Evolutionary conservation across 192 early-diverging fungal species (phyloP).

Genomic region (Umbelopsis sp.): DNA sequence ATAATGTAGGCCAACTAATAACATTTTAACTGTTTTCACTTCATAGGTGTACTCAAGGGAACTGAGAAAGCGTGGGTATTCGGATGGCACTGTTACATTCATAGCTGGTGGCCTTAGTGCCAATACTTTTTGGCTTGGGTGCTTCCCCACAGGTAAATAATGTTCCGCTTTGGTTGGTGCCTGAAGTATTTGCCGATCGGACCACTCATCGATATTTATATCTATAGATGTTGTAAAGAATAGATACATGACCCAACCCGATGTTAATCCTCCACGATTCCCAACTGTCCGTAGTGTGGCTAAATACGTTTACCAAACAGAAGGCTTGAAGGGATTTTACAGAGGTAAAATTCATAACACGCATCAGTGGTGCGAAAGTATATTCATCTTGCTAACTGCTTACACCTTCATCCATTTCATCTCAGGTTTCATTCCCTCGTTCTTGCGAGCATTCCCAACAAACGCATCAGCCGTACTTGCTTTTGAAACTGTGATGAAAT

Average conservation of each 20-base stretch:
- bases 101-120: conserved; percentile 84
- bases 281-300: conserved; percentile 57
- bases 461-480: conserved; percentile 93
- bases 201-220: too few relatives aligned
- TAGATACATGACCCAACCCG: conserved; percentile 89
- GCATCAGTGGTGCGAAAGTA: too few relatives aligned
- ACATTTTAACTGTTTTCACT: conserved; percentile 15
- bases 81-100: conserved; percentile 70
- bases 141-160: conserved; percentile 36
- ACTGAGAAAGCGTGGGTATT: conserved; percentile 48
- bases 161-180: too few relatives aligned
- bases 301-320: conserved; percentile 61
- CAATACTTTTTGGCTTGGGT: conserved; percentile 83
- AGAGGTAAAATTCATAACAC: conserved; percentile 49
- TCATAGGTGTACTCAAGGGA: conserved; percentile 54
- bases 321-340: conserved; percentile 86
- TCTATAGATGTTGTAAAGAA: conserved; percentile 86
- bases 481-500: conserved; percentile 75
- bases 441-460: conserved; percentile 92
- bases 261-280: conserved; percentile 64
- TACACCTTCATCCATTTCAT: conserved; percentile 2
- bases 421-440: conserved; percentile 82
- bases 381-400: too few relatives aligned
- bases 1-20: neutral
- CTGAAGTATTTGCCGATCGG: too few relatives aligned